Base-by-base conservation (phyloP, 2,329 filamentous ascomycete genomes). In the Apiospora hydei region DNA sequence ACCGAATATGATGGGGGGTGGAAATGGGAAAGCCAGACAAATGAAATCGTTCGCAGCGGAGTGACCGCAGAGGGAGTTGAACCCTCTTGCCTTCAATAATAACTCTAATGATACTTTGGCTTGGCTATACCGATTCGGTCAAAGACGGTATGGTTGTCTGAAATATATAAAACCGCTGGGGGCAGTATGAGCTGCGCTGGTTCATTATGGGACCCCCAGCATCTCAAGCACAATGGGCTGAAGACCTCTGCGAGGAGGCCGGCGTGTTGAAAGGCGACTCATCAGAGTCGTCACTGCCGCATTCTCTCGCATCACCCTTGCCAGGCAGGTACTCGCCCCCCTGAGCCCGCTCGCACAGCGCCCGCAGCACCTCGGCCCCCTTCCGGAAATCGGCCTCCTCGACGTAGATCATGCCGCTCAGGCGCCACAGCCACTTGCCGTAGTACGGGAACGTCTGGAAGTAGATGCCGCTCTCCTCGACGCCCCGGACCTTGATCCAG, bases 341-440 rank as follows among this genome's bases (percentile, higher is more conserved):
- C 83, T 81, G 84, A 83, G 88, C 78, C 87, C 87, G 75, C 73
- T 76, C 77, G 47, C 79, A 81, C 41, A 81, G 76, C 51, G 57
- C 73, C 67, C 74, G 75, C 3, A 81, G 61, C 13, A 78, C 75
- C 71, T 75, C 72, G 3, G 78, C 78, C 0, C 74, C 78, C 24
- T 51, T 75, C 8, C 69, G 71, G 75, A 92, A 93, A 79, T 93
- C 91, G 21, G 82, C 84, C 71, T 87, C 81, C 43, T 91, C 91
- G 18, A 93, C 79, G 78, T 92, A 94, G 0, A 92, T 83, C 83
- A 92, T 90, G 34, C 84, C 90, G 76, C 89, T 91, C 67, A 93
- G 75, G 46, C 91, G 82, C n/a, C 85, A 85, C 89, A 89, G 93
- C 80, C 90, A 85, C 71, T 80, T 83, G 0, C 84, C 85, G 0